Base-by-base conservation (phyloP, 2,329 filamentous ascomycete genomes). In the Calcarisporium arbuscula region DNA sequence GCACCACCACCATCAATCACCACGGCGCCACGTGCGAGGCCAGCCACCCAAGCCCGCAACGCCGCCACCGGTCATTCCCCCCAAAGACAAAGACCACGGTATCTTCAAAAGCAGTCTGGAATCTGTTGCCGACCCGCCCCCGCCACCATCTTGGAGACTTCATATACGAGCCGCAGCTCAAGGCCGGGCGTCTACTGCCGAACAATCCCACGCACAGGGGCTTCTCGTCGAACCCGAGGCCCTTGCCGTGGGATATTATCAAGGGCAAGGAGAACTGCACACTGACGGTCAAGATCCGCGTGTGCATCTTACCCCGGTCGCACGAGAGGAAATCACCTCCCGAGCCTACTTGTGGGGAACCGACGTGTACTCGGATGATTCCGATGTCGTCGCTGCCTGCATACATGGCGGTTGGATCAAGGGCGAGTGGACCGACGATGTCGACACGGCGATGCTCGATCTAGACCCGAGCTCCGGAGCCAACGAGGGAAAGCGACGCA, bases 321-420 rank as follows among this genome's bases (percentile, higher is more conserved):
- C 84, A 17, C 74, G 90, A 19, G 85, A 92, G 53, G 85, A 94
- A 46, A 89, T 96, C 33, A 94, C 88, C 9, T 65, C 77, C 7
- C 76, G 86, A 21, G 75, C 83, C 15, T 85, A 85, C 7, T 58
- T 98, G 0, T 98, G 90, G 89, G 92, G 92, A 2, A 92, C 87
- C 0, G 89, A 94, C 23, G 74, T 98, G 6, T 96, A 96, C 54
- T 94, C 88, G 0, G 92, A 98, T 48, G 92, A 98, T 58, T 95
- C 88, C 0, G 92, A 98, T 53, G 79, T 92, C 1, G 74, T 98
- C 17, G 90, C 88, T 0, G 89, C 90, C 3, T 90, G 89, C 40
- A 90, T 98, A 29, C 92, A 98, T 56, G 80, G 81, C 2, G 92
- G 92, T 4, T 96, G 88, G 80, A 83, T 98, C 46, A 80, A 82